Conservation (phyloP, 2,329 filamentous ascomycete species). For the Claviceps citrina region DNA sequence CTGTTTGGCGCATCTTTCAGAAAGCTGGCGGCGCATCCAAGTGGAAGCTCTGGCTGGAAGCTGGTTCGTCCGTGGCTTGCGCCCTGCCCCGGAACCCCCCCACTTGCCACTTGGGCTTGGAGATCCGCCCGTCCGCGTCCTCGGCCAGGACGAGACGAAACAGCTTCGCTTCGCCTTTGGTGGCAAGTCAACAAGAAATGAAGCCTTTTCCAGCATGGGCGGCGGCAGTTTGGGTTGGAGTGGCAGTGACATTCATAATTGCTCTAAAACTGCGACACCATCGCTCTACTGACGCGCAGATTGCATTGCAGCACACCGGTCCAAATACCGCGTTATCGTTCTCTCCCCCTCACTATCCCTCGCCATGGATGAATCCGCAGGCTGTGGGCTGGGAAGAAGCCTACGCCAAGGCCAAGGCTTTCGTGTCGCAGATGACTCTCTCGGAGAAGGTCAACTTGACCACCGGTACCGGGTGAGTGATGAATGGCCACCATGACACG, state of each 20-base stretch:
- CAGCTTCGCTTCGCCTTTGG: too few relatives aligned
- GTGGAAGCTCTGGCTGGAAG: not conserved
- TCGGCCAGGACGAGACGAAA: too few relatives aligned
- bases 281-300: constrained; percentile 11
- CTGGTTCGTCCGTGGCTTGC: too few relatives aligned
- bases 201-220: not conserved
- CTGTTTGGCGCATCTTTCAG: not conserved
- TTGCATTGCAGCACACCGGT: constrained; percentile 9
- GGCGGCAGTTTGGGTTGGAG: not conserved
- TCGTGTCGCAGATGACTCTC: constrained; percentile 72
- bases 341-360: constrained; percentile 58
- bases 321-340: constrained; percentile 16
- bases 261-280: not conserved
- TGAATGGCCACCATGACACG: too few relatives aligned
- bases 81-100: too few relatives aligned
- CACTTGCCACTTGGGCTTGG: not conserved
- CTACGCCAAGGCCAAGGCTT: constrained; percentile 58
- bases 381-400: constrained; percentile 61
- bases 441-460: constrained; percentile 90
- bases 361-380: constrained; percentile 67
- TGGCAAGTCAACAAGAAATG: too few relatives aligned
- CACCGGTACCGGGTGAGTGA: constrained; percentile 63
- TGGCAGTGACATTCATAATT: not conserved
- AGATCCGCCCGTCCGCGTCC: too few relatives aligned
- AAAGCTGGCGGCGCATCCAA: not conserved